phyloP scores from a whole-genome alignment of 2,329 filamentous ascomycete species.

The Sporothrix curviconia region DNA sequence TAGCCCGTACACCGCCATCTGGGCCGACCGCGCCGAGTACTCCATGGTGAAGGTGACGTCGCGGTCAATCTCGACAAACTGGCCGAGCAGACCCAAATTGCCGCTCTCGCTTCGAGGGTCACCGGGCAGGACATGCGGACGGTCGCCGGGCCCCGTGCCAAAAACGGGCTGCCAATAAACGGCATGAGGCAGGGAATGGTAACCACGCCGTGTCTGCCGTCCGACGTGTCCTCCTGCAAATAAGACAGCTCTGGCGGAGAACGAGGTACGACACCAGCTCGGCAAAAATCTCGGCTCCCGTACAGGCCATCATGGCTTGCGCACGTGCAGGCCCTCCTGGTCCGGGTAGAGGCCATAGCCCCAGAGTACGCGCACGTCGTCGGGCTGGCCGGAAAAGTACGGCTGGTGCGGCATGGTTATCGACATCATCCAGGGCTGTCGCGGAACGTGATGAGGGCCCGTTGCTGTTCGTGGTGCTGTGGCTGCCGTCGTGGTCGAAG shows the following conservation, averaged over 20 bases:
- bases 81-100: constrained; percentile 32
- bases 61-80: constrained; percentile 32
- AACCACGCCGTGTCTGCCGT: constrained; percentile 18
- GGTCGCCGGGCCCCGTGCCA: constrained; percentile 28
- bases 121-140: constrained; percentile 28
- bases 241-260: constrained; percentile 18
- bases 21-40: constrained; percentile 40
- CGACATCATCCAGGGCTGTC: constrained; percentile 33
- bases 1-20: constrained; percentile 36
- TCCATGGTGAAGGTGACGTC: constrained; percentile 30
- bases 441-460: constrained; percentile 28
- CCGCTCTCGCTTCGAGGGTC: constrained; percentile 19
- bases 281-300: constrained; percentile 30
- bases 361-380: constrained; percentile 29
- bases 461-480: constrained; percentile 13
- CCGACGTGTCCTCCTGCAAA: neutral
- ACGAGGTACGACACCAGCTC: constrained; percentile 31
- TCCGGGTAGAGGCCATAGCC: constrained; percentile 31
- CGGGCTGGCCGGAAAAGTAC: constrained; percentile 30
- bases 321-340: constrained; percentile 27
- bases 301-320: constrained; percentile 32
- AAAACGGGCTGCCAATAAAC: constrained; percentile 28
- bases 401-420: constrained; percentile 34
- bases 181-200: constrained; percentile 33
- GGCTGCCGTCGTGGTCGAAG: constrained; percentile 12